A percentile compares a stretch with the other conserved stretches of the same genome.
These are phyloP conservation scores for Leucocoprinus sp. DNA, from an alignment of 768 basidiomycete species.

Conservation along the genomic window DNA sequence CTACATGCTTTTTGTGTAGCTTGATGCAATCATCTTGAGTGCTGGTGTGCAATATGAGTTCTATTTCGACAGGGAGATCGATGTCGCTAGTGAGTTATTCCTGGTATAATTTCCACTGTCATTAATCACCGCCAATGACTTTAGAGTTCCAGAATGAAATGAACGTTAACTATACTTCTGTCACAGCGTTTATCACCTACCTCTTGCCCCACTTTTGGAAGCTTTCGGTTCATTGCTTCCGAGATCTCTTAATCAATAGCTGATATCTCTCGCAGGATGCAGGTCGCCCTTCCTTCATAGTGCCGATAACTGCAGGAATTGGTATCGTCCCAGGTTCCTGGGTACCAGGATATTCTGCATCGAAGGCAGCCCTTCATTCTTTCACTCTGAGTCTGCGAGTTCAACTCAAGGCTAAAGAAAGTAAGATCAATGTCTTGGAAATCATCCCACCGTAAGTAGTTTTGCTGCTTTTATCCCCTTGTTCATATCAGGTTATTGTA, in stretches of 20 bases:
- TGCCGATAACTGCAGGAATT: conserved; percentile 41
- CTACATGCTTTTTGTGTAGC: conserved; percentile 21
- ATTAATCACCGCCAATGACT: neutral
- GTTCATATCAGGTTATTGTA: neutral
- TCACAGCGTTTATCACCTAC: conserved; percentile 38
- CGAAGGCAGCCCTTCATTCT: conserved; percentile 46
- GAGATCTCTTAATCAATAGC: neutral
- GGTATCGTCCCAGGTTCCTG: conserved; percentile 31
- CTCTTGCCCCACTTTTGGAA: conserved; percentile 49
- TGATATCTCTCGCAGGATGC: conserved; percentile 22
- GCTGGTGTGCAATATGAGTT: conserved; percentile 47
- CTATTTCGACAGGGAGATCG: conserved; percentile 34
- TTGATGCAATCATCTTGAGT: conserved; percentile 46
- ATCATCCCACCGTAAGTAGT: conserved; percentile 42
- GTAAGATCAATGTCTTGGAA: conserved; percentile 44
- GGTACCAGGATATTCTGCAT: conserved; percentile 40
- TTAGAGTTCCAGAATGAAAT: conserved; percentile 39
- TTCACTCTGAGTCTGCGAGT: conserved; percentile 34
- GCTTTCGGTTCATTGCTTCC: conserved; percentile 32
- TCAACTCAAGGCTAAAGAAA: conserved; percentile 28
- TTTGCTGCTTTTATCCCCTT: neutral
- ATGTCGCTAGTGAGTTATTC: conserved; percentile 24
- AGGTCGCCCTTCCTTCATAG: conserved; percentile 34
- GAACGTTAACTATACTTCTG: conserved; percentile 45
- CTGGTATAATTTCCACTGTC: neutral